Conservation (phyloP, 176 grass and related monocot genomes). For the Cenchrus purpureus region DNA sequence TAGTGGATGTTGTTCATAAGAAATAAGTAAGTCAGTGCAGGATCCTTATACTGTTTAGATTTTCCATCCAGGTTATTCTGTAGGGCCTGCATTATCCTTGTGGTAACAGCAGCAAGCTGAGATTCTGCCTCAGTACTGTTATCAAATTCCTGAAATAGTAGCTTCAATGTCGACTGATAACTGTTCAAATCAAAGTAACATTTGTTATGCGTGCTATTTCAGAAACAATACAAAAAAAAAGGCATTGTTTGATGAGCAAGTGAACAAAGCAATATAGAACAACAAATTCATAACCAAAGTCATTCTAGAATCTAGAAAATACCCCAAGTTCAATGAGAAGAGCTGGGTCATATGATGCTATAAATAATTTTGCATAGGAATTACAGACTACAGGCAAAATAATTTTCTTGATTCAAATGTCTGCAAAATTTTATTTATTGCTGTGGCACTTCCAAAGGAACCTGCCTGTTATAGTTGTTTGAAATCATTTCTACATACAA, state of each 20-base stretch:
- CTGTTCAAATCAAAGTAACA: slow-evolving; percentile 53
- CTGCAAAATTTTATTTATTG: neutral
- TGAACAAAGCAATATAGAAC: slow-evolving; percentile 16
- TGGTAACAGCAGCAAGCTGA: slow-evolving; percentile 89
- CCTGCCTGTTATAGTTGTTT: neutral
- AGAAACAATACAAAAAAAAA: slow-evolving; percentile 6
- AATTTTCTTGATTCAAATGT: neutral
- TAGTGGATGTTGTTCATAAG: slow-evolving; percentile 99
- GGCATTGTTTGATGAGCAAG: neutral
- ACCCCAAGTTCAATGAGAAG: neutral
- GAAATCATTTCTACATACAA: slow-evolving; percentile 26
- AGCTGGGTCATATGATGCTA: neutral
- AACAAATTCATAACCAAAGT: slow-evolving; percentile 22
- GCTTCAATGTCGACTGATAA: slow-evolving; percentile 89
- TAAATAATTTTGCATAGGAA: neutral
- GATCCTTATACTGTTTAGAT: slow-evolving; percentile 92
- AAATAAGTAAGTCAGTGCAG: slow-evolving; percentile 82
- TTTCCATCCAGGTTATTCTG: slow-evolving; percentile 96
- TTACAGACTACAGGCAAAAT: neutral
- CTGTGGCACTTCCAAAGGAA: neutral
- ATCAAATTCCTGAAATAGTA: slow-evolving; percentile 88
- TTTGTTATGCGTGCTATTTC: slow-evolving; percentile 27
- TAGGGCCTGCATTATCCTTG: slow-evolving; percentile 96
- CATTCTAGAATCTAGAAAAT: slow-evolving; percentile 30
- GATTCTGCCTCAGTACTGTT: slow-evolving; percentile 71